A percentile compares a stretch with the other conserved stretches of the same genome.
phyloP scores from a whole-genome alignment of 352 stramenopile species.

The Vaucheria bursata region DNA sequence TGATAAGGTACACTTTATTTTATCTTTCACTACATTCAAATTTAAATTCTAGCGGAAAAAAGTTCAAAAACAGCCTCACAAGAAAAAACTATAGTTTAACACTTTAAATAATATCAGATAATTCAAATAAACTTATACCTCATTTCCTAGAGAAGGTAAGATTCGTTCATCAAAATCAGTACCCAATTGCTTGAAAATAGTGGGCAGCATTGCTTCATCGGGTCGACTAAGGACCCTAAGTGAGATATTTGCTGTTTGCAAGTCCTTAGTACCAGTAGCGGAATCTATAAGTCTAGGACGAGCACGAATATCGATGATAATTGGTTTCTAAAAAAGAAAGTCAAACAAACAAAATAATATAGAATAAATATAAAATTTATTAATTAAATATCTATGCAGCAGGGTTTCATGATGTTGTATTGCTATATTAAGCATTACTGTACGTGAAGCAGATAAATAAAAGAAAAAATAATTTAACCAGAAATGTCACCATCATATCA shows the following conservation, averaged over 20 bases:
- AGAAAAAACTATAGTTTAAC: no score
- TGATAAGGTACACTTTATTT: no score
- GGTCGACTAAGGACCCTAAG: constrained; percentile 68
- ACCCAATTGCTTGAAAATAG: constrained; percentile 94
- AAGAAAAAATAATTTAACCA: no score
- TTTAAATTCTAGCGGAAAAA: no score
- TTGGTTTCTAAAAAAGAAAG: constrained; percentile 89
- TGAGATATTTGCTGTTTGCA: constrained; percentile 99
- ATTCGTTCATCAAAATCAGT: constrained; percentile 97
- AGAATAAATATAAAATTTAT: constrained; percentile 23
- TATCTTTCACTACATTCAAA: no score
- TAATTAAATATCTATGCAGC: not conserved
- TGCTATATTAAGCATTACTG: constrained; percentile 7
- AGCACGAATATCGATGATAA: constrained; percentile 95
- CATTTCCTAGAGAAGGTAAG: constrained; percentile 94
- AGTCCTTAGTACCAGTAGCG: constrained; percentile 94
- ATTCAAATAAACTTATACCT: constrained; percentile 59
- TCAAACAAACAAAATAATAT: no score
- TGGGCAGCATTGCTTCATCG: constrained; percentile 81
- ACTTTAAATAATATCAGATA: not conserved
- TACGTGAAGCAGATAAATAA: no score
- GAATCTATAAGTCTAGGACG: constrained; percentile 93
- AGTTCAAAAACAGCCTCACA: no score
- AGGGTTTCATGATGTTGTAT: not conserved
- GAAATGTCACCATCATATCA: no score